These are phyloP conservation scores for Fusarium transvaalense DNA, from an alignment of 2,329 filamentous ascomycete species.

Conservation along the genomic window DNA sequence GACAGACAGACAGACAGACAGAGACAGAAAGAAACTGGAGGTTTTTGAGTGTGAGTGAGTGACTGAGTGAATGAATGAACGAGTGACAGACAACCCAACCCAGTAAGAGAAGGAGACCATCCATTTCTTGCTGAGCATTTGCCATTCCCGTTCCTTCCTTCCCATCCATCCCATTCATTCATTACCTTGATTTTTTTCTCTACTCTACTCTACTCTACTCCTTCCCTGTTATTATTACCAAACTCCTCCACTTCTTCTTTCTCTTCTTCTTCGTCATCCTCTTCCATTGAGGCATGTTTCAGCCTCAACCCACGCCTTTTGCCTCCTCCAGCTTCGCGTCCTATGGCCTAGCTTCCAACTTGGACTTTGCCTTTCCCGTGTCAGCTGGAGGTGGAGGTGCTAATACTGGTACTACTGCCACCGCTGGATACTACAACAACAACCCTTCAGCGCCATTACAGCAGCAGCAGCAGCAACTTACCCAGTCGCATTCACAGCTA, in stretches of 20 bases:
- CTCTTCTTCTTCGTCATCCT: constrained; percentile 27
- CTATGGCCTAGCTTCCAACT: constrained; percentile 56
- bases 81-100: background rate
- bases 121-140: constrained; percentile 16
- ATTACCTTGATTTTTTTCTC: constrained; percentile 28
- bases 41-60: background rate
- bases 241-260: constrained; percentile 26
- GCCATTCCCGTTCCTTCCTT: constrained; percentile 23
- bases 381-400: constrained; percentile 47
- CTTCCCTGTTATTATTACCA: background rate
- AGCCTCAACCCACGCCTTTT: constrained; percentile 65
- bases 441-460: constrained; percentile 3
- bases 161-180: constrained; percentile 6
- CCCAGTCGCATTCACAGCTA: constrained; percentile 29
- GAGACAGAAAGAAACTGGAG: background rate
- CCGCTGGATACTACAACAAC: constrained; percentile 5
- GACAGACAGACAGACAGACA: background rate
- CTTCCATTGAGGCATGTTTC: constrained; percentile 62
- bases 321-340: constrained; percentile 57
- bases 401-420: constrained; percentile 8
- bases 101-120: constrained; percentile 2
- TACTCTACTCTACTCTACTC: constrained; percentile 15
- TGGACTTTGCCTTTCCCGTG: constrained; percentile 46
- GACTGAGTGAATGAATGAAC: background rate
- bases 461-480: constrained; percentile 13